Base-by-base conservation (phyloP, 2,329 filamentous ascomycete genomes). In the Endothia cerciana region DNA sequence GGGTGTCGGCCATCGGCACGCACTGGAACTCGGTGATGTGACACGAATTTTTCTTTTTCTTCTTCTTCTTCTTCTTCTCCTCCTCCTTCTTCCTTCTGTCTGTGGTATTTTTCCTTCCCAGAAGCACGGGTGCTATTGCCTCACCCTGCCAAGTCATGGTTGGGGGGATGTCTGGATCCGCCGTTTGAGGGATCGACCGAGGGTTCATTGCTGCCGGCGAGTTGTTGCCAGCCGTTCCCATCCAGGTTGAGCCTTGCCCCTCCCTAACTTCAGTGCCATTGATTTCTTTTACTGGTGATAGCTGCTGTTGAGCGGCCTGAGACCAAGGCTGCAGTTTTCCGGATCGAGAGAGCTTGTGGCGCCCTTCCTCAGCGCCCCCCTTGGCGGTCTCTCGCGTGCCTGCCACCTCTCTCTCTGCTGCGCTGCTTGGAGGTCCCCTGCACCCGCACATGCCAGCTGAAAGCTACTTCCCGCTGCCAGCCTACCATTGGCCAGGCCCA, bases 371-470 rank as follows among this genome's bases (percentile, higher is more conserved):
- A 13, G 22, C 25, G n/a, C 11, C 25, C 13, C 45, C 41, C 7
- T 45, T 17, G 41, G 33, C 33, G 5, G 33, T 36, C 5, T n/a
- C 40, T 17, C 8, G 41, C 17, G 6, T 45, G 17, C 41, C 17
- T 45, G 41, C 41, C 17, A 22, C 17, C 41, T 36, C 41, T n/a
- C 41, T 4, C 22, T 15, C 43, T 10, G 19, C 43, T 10, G 2
- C 2, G n/a, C 2, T 13, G 45, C 45, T 49, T 28, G 45, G 55
- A 38, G 36, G 36, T 57, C 11, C 36, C 55, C 55, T 57, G 55
- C 22, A 40, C 55, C 25, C n/a, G 51, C 51, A 56, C 51, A 33
- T 56, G 51, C 51, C 51, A 56, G 51, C 51, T 36, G 51, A 56
- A 19, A n/a, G 19, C 33, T 38, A 33, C 33, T 15, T n/a, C 33